phyloP scores from a whole-genome alignment of 768 basidiomycete species.

The Mycena indigotica region DNA sequence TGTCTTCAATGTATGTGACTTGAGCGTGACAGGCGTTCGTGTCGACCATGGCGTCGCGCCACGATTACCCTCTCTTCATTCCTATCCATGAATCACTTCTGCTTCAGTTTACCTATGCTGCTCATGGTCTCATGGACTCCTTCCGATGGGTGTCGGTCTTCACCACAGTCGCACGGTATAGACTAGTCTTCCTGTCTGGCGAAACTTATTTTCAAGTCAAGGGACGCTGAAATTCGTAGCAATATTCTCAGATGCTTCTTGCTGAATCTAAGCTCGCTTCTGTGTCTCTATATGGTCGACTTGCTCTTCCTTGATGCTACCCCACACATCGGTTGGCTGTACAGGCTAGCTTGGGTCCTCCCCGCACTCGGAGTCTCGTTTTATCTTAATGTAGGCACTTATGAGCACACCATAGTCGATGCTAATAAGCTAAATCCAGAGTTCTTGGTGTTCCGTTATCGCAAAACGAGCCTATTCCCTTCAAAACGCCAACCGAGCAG shows the following conservation, averaged over 20 bases:
- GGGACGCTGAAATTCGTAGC: slow-evolving; percentile 74
- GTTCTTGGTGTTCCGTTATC: slow-evolving; percentile 74
- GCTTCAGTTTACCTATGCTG: slow-evolving; percentile 62
- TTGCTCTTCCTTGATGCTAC: slow-evolving; percentile 64
- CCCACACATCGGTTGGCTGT: slow-evolving; percentile 74
- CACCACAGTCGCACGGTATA: slow-evolving; percentile 60
- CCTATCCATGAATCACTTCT: slow-evolving; percentile 59
- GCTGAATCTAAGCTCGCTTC: slow-evolving; percentile 69
- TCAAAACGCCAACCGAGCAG: slow-evolving; percentile 66
- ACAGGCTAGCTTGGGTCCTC: slow-evolving; percentile 76
- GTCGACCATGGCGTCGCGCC: slow-evolving; percentile 24
- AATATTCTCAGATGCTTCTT: slow-evolving; percentile 76
- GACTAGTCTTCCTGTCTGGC: no score
- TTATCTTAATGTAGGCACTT: slow-evolving; percentile 81
- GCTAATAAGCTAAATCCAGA: slow-evolving; percentile 43
- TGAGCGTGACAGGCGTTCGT: neutral
- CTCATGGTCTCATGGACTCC: slow-evolving; percentile 66
- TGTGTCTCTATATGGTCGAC: slow-evolving; percentile 78
- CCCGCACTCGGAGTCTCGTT: slow-evolving; percentile 77
- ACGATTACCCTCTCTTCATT: slow-evolving; percentile 68
- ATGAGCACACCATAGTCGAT: neutral
- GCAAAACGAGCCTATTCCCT: slow-evolving; percentile 74
- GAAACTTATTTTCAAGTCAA: slow-evolving; percentile 32
- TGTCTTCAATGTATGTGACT: slow-evolving; percentile 20
- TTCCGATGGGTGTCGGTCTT: slow-evolving; percentile 72